Evolutionary conservation across 352 stramenopile species (phyloP).

Genomic region (Phytophthora sojae): DNA sequence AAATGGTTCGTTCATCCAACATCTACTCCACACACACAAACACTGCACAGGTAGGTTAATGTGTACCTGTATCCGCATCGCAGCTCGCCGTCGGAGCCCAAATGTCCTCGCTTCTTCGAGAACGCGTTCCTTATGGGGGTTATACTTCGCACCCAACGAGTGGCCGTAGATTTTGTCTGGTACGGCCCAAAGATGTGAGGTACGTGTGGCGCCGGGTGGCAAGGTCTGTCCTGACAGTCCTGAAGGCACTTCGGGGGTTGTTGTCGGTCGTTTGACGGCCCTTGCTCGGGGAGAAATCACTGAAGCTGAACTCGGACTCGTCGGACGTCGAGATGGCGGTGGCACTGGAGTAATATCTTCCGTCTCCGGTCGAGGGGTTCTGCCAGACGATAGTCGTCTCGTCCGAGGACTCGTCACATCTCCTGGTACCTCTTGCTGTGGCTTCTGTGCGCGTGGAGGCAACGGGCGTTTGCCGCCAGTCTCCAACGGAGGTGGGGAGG

Average conservation of each 20-base stretch:
- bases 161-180: slow-evolving; percentile 58
- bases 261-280: slow-evolving; percentile 43
- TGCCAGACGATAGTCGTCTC: slow-evolving; percentile 23
- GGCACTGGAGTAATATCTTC: slow-evolving; percentile 28
- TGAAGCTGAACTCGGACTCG: slow-evolving; percentile 5
- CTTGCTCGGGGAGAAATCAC: slow-evolving; percentile 51
- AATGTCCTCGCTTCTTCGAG: slow-evolving; percentile 55
- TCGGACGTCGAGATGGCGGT: slow-evolving; percentile 26
- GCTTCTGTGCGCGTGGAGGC: slow-evolving; percentile 30
- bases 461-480: slow-evolving; percentile 28
- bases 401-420: slow-evolving; percentile 22
- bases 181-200: slow-evolving; percentile 45
- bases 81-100: slow-evolving; percentile 53
- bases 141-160: slow-evolving; percentile 57
- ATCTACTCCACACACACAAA: not conserved
- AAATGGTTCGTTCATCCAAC: not conserved
- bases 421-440: slow-evolving; percentile 2
- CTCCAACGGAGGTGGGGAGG: slow-evolving; percentile 7
- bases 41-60: too few relatives aligned
- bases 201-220: slow-evolving; percentile 56
- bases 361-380: slow-evolving; percentile 11
- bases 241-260: slow-evolving; percentile 45
- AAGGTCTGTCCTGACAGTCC: slow-evolving; percentile 47
- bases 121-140: slow-evolving; percentile 55
- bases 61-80: slow-evolving; percentile 66